Percentiles rank a stretch among this genome's conserved stretches.
phyloP scores from a whole-genome alignment of 2,329 filamentous ascomycete species.

The Samsoniella hepiali region DNA sequence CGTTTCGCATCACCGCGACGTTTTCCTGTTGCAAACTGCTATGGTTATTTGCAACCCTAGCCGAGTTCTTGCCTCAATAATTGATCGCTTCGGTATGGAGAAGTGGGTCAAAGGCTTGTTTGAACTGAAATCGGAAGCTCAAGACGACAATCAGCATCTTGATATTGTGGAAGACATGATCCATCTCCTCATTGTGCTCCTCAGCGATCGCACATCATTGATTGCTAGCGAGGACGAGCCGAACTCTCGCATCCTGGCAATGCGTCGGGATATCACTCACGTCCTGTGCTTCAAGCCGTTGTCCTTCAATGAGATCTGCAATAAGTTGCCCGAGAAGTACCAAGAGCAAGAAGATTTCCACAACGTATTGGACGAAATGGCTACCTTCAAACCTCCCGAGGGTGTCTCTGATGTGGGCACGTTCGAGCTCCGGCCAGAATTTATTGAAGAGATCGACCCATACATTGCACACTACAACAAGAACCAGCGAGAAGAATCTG shows the following conservation, averaged over 20 bases:
- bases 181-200: slow-evolving; percentile 83
- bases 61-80: slow-evolving; percentile 80
- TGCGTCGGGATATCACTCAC: slow-evolving; percentile 88
- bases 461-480: slow-evolving; percentile 96
- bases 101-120: slow-evolving; percentile 86
- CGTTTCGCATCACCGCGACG: slow-evolving; percentile 89
- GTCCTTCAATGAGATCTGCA: slow-evolving; percentile 87
- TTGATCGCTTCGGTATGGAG: slow-evolving; percentile 87
- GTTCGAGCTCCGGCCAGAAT: slow-evolving; percentile 86
- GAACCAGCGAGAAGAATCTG: slow-evolving; percentile 94
- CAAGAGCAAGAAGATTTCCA: slow-evolving; percentile 88
- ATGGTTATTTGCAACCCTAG: slow-evolving; percentile 81
- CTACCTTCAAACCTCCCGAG: slow-evolving; percentile 84
- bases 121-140: slow-evolving; percentile 64
- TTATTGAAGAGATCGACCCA: slow-evolving; percentile 84
- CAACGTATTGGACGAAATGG: slow-evolving; percentile 79
- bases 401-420: slow-evolving; percentile 89
- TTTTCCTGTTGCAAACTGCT: slow-evolving; percentile 89
- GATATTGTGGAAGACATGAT: slow-evolving; percentile 96
- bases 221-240: slow-evolving; percentile 64
- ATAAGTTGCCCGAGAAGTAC: slow-evolving; percentile 82
- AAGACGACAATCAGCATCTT: slow-evolving; percentile 83
- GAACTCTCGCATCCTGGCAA: slow-evolving; percentile 63
- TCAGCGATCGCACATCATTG: slow-evolving; percentile 84
- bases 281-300: slow-evolving; percentile 94